phyloP scores from a whole-genome alignment of 1,139 yeast genomes.

The Hansenula sp. region DNA sequence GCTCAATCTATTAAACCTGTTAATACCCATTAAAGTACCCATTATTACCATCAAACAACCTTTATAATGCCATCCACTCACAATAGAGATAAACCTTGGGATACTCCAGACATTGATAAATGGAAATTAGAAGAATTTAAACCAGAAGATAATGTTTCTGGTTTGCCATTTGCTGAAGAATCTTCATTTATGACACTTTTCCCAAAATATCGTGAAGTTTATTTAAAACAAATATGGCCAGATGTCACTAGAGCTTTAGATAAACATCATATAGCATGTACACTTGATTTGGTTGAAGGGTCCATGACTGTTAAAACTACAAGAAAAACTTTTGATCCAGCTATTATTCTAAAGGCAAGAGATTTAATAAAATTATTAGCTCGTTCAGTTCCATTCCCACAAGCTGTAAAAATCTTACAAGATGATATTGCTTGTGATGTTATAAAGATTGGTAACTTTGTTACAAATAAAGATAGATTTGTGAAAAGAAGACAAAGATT shows the following conservation, averaged over 20 bases:
- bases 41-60: conserved; percentile 13
- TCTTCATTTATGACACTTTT: conserved; percentile 91
- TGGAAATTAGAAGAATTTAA: conserved; percentile 89
- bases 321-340: conserved; percentile 93
- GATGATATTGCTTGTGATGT: conserved; percentile 96
- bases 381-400: conserved; percentile 95
- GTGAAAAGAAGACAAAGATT: conserved; percentile 93
- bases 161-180: conserved; percentile 88
- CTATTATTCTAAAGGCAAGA: conserved; percentile 87
- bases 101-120: conserved; percentile 90
- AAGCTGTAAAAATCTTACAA: conserved; percentile 85
- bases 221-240: conserved; percentile 86
- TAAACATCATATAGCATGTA: conserved; percentile 70
- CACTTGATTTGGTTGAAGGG: conserved; percentile 89
- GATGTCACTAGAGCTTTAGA: conserved; percentile 83
- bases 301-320: conserved; percentile 97
- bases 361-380: conserved; percentile 91
- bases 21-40: too few species aligned
- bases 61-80: conserved; percentile 82
- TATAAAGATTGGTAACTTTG: conserved; percentile 87
- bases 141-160: conserved; percentile 84
- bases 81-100: conserved; percentile 97
- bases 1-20: too few species aligned
- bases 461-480: conserved; percentile 87
- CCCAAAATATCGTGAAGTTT: conserved; percentile 94